Percentiles rank a stretch among this genome's conserved stretches.
Conservation (phyloP, 2,329 filamentous ascomycete species). For the Verticillium longisporum region DNA sequence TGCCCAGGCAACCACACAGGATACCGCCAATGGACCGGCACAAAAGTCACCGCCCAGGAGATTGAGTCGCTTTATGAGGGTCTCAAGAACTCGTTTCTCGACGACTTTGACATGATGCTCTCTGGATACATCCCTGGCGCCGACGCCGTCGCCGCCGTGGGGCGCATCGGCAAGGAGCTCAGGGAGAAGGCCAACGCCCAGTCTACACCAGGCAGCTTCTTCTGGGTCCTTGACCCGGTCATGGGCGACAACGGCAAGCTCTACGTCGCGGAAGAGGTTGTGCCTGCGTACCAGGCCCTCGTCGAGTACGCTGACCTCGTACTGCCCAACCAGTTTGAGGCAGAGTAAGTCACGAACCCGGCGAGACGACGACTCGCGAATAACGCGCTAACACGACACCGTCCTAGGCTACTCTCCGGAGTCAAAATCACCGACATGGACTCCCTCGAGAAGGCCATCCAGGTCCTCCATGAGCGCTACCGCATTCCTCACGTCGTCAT, state of each 20-base stretch:
- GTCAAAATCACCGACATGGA: conserved; percentile 71
- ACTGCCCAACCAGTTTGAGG: conserved; percentile 94
- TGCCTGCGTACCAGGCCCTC: conserved; percentile 80
- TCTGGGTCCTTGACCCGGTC: conserved; percentile 96
- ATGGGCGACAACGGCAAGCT: conserved; percentile 95
- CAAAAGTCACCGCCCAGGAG: conserved; percentile 71
- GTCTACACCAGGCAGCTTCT: conserved; percentile 64
- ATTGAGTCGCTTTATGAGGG: conserved; percentile 81
- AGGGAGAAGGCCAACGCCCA: conserved; percentile 54
- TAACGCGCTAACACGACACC: neutral
- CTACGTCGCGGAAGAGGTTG: conserved; percentile 86
- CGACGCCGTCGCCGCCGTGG: conserved; percentile 75
- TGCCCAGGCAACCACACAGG: conserved; percentile 83
- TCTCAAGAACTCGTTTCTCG: conserved; percentile 73
- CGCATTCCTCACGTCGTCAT: conserved; percentile 83
- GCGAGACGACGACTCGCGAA: neutral
- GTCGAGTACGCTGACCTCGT: conserved; percentile 82
- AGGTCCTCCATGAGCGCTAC: conserved; percentile 68
- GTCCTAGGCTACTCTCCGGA: conserved; percentile 70
- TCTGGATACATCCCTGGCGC: conserved; percentile 92
- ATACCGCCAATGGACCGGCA: conserved; percentile 83
- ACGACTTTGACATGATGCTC: conserved; percentile 88
- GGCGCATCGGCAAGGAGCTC: conserved; percentile 75
- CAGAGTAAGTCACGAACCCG: conserved; percentile 59
- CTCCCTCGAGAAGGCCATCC: conserved; percentile 67